Percentiles rank a stretch among this genome's conserved stretches.
These are phyloP conservation scores for Brassica cretica DNA, from an alignment of 345 rosid species.

Conservation along the genomic window DNA sequence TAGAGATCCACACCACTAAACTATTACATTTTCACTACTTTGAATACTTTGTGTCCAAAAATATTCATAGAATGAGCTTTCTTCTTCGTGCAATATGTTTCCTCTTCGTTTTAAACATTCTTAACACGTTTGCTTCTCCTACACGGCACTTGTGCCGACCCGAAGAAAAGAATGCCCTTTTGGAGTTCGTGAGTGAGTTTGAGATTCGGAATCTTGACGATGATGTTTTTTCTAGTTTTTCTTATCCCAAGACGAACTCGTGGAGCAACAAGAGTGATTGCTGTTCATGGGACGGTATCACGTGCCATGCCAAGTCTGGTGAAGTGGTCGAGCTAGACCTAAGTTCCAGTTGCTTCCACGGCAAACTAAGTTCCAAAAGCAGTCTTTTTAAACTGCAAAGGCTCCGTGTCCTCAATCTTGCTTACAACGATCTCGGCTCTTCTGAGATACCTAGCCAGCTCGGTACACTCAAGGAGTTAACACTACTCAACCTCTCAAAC, in stretches of 20 bases:
- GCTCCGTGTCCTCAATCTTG: background rate
- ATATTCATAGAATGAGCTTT: background rate
- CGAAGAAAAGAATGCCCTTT: background rate
- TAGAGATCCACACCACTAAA: background rate
- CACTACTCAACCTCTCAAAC: background rate
- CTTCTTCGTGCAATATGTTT: background rate
- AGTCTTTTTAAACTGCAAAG: background rate
- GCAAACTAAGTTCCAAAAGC: background rate
- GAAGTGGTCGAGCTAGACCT: background rate
- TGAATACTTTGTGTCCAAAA: background rate
- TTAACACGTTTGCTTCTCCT: background rate
- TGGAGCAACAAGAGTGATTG: background rate
- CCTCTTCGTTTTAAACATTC: background rate
- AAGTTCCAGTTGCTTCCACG: background rate
- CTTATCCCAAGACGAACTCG: background rate
- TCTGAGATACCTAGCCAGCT: background rate
- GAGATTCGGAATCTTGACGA: background rate
- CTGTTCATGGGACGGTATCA: background rate
- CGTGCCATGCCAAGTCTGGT: background rate
- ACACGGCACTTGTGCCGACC: background rate
- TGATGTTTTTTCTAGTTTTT: background rate
- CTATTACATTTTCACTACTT: background rate
- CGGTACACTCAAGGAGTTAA: background rate
- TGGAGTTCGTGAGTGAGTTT: background rate
- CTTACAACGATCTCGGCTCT: background rate